Evolutionary conservation across 176 grass and related monocot species (phyloP), one percentile per base, ranked within the genome.

Genomic region (Rhynchospora tenuis): DNA sequence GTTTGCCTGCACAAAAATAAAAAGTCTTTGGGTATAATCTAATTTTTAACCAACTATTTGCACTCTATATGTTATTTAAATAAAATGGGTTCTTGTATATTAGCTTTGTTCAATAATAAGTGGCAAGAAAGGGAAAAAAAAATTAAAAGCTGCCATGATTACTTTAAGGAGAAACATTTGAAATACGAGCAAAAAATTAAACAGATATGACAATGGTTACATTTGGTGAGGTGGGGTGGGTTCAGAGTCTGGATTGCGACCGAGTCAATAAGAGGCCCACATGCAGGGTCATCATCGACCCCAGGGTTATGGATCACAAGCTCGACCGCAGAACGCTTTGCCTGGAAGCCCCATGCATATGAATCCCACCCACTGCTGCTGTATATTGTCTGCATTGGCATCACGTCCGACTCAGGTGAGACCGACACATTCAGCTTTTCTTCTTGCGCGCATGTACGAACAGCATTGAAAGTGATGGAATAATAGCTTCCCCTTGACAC

Each of bases 321-420:
- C 12, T 47, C 46, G 0, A 97, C 90, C 6, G 5, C 17, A 29
- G 55, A 81, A 15, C 87, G 42, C 83, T 88, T 86, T 14, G 92
- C 92, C 75, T 83, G 88, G 89, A 98, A 94, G 0, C 87, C 95
- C 95, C 95, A 94, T n/a, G 92, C 70, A 86, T 94, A 98, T 29
- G 85, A 98, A 86, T 92, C 92, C 90, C 95, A 98, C 1, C 95
- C 95, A 76, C 38, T 89, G 89, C 90, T 90, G 85, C 90, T 86
- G 87, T 91, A 94, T 73, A 91, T 84, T 20, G 92, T 98, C 87
- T 98, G 95, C 50, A 98, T 89, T n/a, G 95, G 87, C 19, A 97
- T 72, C 13, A 89, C 61, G 1, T 87, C 87, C 19, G 83, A 92
- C 86, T 98, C 95, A 29, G 88, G 95, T 52, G 87, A 89, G 9